Evolutionary conservation across 257 asterid genomes (phyloP).

Genomic region (Cinchona pubescens): DNA sequence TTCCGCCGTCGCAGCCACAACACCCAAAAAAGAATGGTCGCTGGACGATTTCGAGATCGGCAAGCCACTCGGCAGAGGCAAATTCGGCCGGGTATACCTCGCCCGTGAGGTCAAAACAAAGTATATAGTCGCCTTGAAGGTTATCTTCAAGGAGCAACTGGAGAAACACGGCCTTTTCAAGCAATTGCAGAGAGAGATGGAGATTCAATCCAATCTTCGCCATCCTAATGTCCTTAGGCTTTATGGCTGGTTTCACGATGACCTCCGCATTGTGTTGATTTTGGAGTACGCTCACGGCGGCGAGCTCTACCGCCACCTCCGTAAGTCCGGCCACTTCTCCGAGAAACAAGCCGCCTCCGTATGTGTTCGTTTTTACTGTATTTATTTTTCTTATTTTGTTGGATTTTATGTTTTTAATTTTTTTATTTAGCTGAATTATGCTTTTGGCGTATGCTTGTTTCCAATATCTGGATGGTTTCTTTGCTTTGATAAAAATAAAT

Average conservation of each 20-base stretch:
- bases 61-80: constrained; percentile 88
- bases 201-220: constrained; percentile 67
- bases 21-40: constrained; percentile 47
- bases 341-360: constrained; percentile 87
- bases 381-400: not conserved
- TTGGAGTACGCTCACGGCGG: constrained; percentile 90
- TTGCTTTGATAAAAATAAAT: not conserved
- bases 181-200: constrained; percentile 89
- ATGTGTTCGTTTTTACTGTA: constrained; percentile 3
- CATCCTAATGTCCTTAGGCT: constrained; percentile 82
- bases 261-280: constrained; percentile 66
- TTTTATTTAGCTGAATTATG: not conserved
- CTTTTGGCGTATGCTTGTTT: not conserved
- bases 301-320: constrained; percentile 75
- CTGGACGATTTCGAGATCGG: constrained; percentile 88
- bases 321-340: constrained; percentile 51
- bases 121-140: constrained; percentile 81
- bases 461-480: not conserved
- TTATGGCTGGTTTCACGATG: constrained; percentile 91
- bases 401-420: not conserved
- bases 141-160: constrained; percentile 79
- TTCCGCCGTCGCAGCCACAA: not conserved
- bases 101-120: constrained; percentile 85
- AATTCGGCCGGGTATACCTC: constrained; percentile 91
- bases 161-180: constrained; percentile 71